These are phyloP conservation scores for Phialocephala sp. DNA, from an alignment of 2,329 filamentous ascomycete species.

Conservation along the genomic window DNA sequence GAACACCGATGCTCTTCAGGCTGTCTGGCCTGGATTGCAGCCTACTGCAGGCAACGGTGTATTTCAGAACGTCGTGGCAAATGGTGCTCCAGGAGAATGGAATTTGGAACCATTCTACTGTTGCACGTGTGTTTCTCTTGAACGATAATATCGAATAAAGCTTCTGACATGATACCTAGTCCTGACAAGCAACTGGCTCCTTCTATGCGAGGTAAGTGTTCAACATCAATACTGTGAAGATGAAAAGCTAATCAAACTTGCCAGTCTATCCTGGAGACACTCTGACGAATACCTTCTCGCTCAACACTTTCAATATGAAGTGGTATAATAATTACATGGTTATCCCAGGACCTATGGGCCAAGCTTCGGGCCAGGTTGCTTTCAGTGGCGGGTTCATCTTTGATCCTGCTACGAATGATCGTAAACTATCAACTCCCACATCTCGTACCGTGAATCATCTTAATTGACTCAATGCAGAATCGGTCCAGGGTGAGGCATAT, in stretches of 20 bases:
- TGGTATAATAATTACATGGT: conserved; percentile 29
- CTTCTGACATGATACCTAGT: conserved; percentile 10
- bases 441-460: not conserved
- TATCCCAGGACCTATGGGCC: conserved; percentile 14
- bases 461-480: not conserved
- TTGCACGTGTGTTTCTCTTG: conserved; percentile 21
- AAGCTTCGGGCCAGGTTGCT: conserved; percentile 2
- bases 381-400: conserved; percentile 27
- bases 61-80: conserved; percentile 33
- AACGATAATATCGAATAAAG: no score
- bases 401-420: conserved; percentile 22
- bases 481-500: not conserved
- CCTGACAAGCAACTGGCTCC: conserved; percentile 19
- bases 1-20: conserved; percentile 53
- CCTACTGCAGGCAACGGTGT: conserved; percentile 15
- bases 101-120: conserved; percentile 30
- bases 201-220: conserved; percentile 18
- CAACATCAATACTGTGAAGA: not conserved
- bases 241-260: not conserved
- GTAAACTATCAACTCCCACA: not conserved
- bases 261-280: conserved; percentile 30
- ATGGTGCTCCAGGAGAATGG: conserved; percentile 26
- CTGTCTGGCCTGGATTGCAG: conserved; percentile 53
- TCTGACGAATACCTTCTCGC: conserved; percentile 26
- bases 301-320: conserved; percentile 21